Conservation (phyloP, 192 early-diverging fungal genomes). For the Linnemannia zychae region DNA sequence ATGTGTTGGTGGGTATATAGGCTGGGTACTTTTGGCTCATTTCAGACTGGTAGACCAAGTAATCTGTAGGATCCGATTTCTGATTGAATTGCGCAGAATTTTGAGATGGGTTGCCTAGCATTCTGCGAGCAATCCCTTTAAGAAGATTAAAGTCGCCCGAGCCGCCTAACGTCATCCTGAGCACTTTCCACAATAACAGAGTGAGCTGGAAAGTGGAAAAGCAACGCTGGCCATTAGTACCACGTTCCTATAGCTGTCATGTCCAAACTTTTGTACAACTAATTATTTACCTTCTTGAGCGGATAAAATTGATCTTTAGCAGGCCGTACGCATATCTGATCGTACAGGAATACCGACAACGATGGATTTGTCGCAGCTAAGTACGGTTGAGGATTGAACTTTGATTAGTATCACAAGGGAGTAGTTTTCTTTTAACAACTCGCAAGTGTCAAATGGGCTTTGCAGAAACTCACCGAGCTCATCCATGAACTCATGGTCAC, state of each 20-base stretch:
- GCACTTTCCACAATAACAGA: slow-evolving; percentile 77
- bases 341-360: slow-evolving; percentile 73
- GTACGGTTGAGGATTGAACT: not conserved
- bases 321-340: slow-evolving; percentile 71
- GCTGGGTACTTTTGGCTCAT: slow-evolving; percentile 72
- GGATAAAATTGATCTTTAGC: slow-evolving; percentile 64
- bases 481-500: slow-evolving; percentile 59
- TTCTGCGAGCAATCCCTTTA: slow-evolving; percentile 61
- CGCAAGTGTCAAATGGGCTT: too few relatives aligned
- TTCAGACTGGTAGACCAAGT: slow-evolving; percentile 68
- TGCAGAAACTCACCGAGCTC: slow-evolving; percentile 63
- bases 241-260: too few relatives aligned
- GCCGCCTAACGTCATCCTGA: slow-evolving; percentile 72
- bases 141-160: slow-evolving; percentile 61
- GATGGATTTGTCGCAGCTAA: slow-evolving; percentile 59
- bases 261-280: not conserved
- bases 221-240: not conserved
- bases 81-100: slow-evolving; percentile 31
- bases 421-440: too few relatives aligned
- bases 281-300: slow-evolving; percentile 45
- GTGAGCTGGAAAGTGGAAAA: slow-evolving; percentile 63
- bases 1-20: slow-evolving; percentile 60
- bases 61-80: slow-evolving; percentile 76
- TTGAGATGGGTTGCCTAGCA: slow-evolving; percentile 63
- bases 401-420: not conserved